These are phyloP conservation scores for Sordariomycetes sp. DNA, from an alignment of 2,329 filamentous ascomycete species.

Conservation along the genomic window DNA sequence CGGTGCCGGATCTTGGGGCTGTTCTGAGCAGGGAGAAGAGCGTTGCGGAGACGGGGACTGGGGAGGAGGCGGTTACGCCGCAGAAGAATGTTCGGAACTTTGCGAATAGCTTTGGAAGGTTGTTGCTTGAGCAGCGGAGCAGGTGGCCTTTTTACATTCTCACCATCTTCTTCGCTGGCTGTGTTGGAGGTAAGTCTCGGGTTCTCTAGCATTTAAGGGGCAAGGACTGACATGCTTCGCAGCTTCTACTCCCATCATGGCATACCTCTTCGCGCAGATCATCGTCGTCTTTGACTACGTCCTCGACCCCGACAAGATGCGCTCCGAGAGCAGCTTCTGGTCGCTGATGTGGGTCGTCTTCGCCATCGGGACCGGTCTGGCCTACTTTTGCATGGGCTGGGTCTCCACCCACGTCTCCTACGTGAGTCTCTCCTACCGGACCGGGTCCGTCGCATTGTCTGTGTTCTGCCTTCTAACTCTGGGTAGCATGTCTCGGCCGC, in stretches of 20 bases:
- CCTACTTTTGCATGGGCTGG: conserved; percentile 36
- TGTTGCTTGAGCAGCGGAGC: conserved; percentile 41
- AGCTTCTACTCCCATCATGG: conserved; percentile 34
- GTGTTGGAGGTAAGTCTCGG: not conserved
- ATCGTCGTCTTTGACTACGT: conserved; percentile 32
- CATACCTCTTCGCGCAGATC: conserved; percentile 40
- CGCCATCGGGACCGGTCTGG: conserved; percentile 34
- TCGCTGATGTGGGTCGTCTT: conserved; percentile 52
- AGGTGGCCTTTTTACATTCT: conserved; percentile 36
- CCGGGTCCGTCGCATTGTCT: not conserved
- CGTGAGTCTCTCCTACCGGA: not conserved
- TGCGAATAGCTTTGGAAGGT: conserved; percentile 37
- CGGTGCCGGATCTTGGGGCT: conserved; percentile 15
- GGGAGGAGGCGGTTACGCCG: conserved; percentile 18
- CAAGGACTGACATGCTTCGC: conserved; percentile 13
- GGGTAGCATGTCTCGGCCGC: conserved; percentile 28
- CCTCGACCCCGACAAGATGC: conserved; percentile 14
- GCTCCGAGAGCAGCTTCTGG: conserved; percentile 32
- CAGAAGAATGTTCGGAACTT: conserved; percentile 26
- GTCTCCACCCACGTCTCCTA: conserved; percentile 31
- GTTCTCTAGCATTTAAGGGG: too few relatives aligned
- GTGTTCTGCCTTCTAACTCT: not conserved
- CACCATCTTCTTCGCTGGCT: conserved; percentile 30
- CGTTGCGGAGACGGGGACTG: conserved; percentile 16
- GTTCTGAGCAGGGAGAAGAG: conserved; percentile 30